A percentile compares a stretch with the other conserved stretches of the same genome.
phyloP scores from a whole-genome alignment of 352 stramenopile species.

The Pythium brachiatum region DNA sequence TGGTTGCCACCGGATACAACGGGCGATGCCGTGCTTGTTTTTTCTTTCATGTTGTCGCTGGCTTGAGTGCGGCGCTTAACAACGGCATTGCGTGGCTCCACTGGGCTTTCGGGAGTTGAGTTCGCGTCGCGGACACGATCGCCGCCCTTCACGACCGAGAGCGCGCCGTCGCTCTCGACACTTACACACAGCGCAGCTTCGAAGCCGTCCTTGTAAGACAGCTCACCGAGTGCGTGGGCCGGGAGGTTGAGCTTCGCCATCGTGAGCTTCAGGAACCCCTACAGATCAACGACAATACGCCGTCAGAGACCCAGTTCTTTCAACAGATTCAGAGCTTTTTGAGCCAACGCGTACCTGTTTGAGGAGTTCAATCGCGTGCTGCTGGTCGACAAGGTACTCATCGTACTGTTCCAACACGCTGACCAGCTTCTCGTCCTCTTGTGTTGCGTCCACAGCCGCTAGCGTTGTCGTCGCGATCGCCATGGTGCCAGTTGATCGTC shows the following conservation, averaged over 20 bases:
- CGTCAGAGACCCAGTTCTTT: background rate
- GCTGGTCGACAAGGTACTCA: constrained; percentile 50
- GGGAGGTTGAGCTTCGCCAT: constrained; percentile 52
- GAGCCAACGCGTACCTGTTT: constrained; percentile 56
- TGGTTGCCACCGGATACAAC: background rate
- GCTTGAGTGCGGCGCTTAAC: background rate
- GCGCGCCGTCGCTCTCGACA: constrained; percentile 18
- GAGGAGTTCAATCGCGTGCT: constrained; percentile 41
- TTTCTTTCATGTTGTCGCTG: background rate
- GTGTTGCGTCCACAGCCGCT: background rate
- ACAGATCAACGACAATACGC: background rate
- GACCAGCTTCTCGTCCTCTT: constrained; percentile 39
- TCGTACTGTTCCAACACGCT: constrained; percentile 43
- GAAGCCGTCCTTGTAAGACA: constrained; percentile 63
- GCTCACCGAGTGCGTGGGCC: constrained; percentile 47
- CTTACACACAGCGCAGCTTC: constrained; percentile 33
- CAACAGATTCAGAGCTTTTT: background rate
- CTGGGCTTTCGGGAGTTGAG: background rate
- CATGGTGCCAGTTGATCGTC: too few species aligned
- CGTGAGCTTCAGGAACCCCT: constrained; percentile 74
- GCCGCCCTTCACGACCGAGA: constrained; percentile 5
- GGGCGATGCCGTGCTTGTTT: background rate
- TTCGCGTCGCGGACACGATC: background rate
- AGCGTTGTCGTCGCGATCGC: background rate
- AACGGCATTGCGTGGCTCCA: too few species aligned